Conservation (phyloP, 768 basidiomycete genomes). For the Podaxis sp. region DNA sequence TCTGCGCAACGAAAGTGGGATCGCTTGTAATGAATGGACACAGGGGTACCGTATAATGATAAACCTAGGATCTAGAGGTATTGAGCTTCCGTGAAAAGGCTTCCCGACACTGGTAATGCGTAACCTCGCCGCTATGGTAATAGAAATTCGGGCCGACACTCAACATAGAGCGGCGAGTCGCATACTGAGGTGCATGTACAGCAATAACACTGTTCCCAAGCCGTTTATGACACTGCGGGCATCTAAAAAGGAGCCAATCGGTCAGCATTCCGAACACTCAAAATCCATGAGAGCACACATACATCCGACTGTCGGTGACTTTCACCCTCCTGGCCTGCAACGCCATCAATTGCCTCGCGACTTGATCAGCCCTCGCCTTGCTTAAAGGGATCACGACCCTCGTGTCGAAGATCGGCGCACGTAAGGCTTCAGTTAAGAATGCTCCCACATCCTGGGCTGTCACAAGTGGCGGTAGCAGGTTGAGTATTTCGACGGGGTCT, state of each 20-base stretch:
- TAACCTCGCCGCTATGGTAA: conserved; percentile 79
- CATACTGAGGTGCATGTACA: conserved; percentile 83
- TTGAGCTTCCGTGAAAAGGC: conserved; percentile 59
- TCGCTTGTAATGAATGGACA: not conserved
- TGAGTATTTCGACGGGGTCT: conserved; percentile 76
- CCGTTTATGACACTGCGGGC: conserved; percentile 93
- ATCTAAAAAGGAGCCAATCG: conserved; percentile 43
- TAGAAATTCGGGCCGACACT: not conserved
- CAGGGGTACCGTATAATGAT: not conserved
- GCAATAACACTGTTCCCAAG: conserved; percentile 92
- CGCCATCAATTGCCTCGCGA: conserved; percentile 66
- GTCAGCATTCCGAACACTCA: not conserved
- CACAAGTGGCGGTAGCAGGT: conserved; percentile 87
- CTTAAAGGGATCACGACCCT: conserved; percentile 65
- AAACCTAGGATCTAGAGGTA: conserved; percentile 23
- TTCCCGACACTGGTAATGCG: conserved; percentile 94
- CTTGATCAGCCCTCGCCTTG: conserved; percentile 74
- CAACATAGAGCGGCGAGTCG: conserved; percentile 5
- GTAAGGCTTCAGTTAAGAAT: conserved; percentile 71
- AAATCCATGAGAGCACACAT: conserved; percentile 27
- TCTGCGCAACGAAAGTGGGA: not conserved
- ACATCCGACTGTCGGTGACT: conserved; percentile 92
- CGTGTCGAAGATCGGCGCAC: conserved; percentile 65
- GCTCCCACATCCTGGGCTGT: conserved; percentile 73
- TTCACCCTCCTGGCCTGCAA: conserved; percentile 81